Evolutionary conservation across 768 basidiomycete species (phyloP).

Genomic region (Termitomyces sp.): DNA sequence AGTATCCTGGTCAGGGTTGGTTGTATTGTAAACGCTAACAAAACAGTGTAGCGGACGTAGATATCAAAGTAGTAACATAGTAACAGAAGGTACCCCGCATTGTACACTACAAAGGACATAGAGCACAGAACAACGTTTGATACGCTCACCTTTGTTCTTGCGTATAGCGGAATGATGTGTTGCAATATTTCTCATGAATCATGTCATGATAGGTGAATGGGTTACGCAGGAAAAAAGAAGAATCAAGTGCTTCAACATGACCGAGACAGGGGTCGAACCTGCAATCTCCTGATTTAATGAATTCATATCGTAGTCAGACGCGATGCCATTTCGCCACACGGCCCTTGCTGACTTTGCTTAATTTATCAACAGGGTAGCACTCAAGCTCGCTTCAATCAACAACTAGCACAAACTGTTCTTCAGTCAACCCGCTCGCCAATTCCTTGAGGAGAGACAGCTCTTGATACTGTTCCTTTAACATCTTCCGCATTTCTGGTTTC

Average conservation of each 20-base stretch:
- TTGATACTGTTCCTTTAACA: neutral
- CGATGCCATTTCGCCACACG: constrained; percentile 83
- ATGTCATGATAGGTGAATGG: neutral
- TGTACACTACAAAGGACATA: neutral
- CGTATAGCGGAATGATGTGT: no score
- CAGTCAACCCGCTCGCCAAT: neutral
- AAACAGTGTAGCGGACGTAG: no score
- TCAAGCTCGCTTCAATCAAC: no score
- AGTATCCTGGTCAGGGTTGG: neutral
- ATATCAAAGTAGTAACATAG: no score
- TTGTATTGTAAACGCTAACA: neutral
- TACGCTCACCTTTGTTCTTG: neutral
- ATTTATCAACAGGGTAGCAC: no score
- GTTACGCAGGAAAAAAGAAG: neutral
- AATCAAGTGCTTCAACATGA: neutral
- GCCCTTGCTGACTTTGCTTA: neutral
- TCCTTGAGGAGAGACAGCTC: neutral
- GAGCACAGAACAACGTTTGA: neutral
- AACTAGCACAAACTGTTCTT: no score
- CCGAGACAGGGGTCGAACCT: constrained; percentile 66
- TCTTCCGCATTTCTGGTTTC: neutral
- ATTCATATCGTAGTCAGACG: constrained; percentile 75
- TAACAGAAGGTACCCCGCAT: no score
- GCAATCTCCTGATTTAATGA: constrained; percentile 62
- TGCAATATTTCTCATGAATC: neutral